Conservation (phyloP, 768 basidiomycete species). For the Boletus rubescentipes region DNA sequence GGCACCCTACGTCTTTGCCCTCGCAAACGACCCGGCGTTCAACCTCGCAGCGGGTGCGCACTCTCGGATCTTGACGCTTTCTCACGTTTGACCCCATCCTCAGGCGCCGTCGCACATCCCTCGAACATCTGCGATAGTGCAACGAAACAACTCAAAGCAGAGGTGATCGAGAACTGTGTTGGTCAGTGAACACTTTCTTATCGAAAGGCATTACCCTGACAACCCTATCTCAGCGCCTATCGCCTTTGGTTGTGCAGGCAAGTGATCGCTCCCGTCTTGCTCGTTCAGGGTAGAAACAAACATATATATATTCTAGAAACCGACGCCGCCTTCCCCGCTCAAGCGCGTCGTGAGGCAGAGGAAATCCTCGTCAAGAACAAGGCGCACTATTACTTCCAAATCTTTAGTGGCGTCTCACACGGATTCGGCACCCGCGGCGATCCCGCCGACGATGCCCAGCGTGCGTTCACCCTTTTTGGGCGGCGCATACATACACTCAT, state of each 20-base stretch:
- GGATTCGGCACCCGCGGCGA: constrained; percentile 37
- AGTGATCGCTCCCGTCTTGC: not conserved
- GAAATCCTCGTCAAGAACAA: constrained; percentile 53
- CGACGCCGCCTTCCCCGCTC: constrained; percentile 53
- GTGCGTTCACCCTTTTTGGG: constrained; percentile 5
- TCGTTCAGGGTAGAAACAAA: not conserved
- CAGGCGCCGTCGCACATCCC: constrained; percentile 60
- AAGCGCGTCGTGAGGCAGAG: constrained; percentile 54
- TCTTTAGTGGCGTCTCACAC: constrained; percentile 48
- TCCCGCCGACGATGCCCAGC: constrained; percentile 24
- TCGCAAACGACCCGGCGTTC: constrained; percentile 41
- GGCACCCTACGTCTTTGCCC: constrained; percentile 49
- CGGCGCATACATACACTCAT: not conserved
- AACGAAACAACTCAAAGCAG: constrained; percentile 39
- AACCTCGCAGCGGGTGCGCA: constrained; percentile 45
- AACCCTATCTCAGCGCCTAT: constrained; percentile 44
- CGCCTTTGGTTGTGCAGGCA: constrained; percentile 56
- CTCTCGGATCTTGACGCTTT: not conserved
- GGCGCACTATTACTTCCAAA: constrained; percentile 54
- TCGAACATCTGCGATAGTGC: constrained; percentile 20
- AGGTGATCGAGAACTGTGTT: constrained; percentile 46
- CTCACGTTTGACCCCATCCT: not conserved
- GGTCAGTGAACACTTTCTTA: constrained; percentile 34
- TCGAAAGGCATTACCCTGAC: not conserved
- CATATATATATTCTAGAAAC: constrained; percentile 36